Percentiles rank a stretch among this genome's conserved stretches.
phyloP scores from a whole-genome alignment of 169 alveolate genomes.

The Cardiosporidium cionae region DNA sequence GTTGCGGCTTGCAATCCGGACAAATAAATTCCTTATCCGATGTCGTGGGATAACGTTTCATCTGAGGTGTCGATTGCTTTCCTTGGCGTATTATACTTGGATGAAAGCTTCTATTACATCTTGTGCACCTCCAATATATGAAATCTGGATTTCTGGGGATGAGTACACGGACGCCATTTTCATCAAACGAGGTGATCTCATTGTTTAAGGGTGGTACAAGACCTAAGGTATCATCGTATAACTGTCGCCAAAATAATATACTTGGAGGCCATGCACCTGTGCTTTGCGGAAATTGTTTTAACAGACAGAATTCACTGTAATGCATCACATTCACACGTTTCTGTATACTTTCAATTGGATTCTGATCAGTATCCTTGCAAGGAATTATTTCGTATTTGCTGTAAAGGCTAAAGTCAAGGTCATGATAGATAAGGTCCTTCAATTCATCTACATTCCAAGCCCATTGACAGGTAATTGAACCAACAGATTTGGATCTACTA shows the following conservation, averaged over 20 bases:
- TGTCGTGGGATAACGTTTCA: neutral
- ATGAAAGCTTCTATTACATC: neutral
- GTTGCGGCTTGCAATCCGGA: neutral
- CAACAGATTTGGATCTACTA: neutral
- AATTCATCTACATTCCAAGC: constrained; percentile 30
- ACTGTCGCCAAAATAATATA: neutral
- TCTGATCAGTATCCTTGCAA: constrained; percentile 7
- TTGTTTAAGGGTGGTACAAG: neutral
- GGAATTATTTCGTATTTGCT: constrained; percentile 23
- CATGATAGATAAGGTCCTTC: constrained; percentile 5
- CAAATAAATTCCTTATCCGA: neutral
- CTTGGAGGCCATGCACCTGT: neutral
- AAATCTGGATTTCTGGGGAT: neutral
- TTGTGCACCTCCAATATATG: neutral
- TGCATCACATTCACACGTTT: constrained; percentile 1
- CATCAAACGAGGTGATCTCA: neutral
- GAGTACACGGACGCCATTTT: neutral
- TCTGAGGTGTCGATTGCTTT: neutral
- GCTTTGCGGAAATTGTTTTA: neutral
- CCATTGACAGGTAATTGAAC: constrained; percentile 24
- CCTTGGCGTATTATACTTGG: neutral
- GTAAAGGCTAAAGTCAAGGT: constrained; percentile 5
- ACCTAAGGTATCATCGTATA: neutral
- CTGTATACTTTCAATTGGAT: constrained; percentile 25
- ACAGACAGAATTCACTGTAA: neutral